Evolutionary conservation across 768 basidiomycete species (phyloP), one percentile per base, ranked within the genome.

Genomic region (Collybia sp.): DNA sequence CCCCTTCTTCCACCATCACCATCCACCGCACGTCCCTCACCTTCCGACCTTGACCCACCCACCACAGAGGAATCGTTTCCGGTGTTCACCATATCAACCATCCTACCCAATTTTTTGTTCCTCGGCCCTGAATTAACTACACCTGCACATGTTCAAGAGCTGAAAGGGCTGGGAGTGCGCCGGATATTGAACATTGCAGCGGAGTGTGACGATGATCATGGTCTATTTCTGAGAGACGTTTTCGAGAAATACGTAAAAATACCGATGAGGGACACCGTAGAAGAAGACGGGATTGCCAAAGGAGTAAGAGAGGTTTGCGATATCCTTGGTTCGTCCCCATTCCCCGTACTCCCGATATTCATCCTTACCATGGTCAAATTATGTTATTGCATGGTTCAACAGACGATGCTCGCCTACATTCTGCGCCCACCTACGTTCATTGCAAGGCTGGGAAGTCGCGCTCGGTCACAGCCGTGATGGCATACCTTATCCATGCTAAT

Each of bases 361-460:
- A 13, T 16, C 13, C 33, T 32, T 18, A 43, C 50, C 20, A 45
- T 19, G 17, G 30, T 30, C 17, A 30, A 39, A 35, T n/a, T 16
- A n/a, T 9, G 16, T 15, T 34, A 19, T 39, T 33, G 0, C 55
- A 96, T 25, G 25, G 25, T 25, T 25, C 4, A 25, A 18, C 35
- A 37, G 94, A 96, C 60, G 94, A 97, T 56, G 94, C 94, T 1
- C 81, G 88, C 40, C 64, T 97, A 43, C 92, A 93, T 53, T 89
- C 85, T 0, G 80, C 90, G 15, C 84, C 93, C 6, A 88, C 88
- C 1, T 98, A 95, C 57, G 93, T 97, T 12, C 95, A 98, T 61
- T 98, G 94, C 68, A 92, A 89, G 67, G 93, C 90, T 5, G 95
- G 94, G 4, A 96, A 93, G 70, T 93, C 91, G 2, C 84, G 95